phyloP scores from a whole-genome alignment of 129 eudicot genomes.

The Scalesia atractyloides region DNA sequence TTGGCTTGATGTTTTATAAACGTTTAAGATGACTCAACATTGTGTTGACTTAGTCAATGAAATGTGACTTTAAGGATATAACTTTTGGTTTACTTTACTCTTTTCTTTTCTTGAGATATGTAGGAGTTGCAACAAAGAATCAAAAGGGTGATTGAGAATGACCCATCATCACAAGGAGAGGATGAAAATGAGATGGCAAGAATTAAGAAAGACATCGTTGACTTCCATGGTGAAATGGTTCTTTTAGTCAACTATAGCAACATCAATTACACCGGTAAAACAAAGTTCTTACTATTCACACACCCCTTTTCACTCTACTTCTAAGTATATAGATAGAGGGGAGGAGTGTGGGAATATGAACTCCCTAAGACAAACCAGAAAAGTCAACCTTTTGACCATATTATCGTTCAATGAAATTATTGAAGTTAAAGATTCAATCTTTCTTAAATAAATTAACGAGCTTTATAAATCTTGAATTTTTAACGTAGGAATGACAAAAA shows the following conservation, averaged over 20 bases:
- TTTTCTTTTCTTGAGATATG: conserved; percentile 6
- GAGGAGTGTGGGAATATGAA: too few relatives aligned
- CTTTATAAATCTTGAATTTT: background rate
- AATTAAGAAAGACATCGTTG: conserved; percentile 72
- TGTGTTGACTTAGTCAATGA: conserved; percentile 19
- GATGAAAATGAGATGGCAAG: conserved; percentile 60
- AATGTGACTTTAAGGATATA: background rate
- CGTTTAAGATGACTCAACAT: background rate
- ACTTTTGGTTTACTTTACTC: background rate
- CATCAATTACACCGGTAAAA: conserved; percentile 81
- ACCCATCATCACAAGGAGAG: conserved; percentile 42
- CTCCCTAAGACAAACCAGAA: too few relatives aligned
- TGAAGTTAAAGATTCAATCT: background rate
- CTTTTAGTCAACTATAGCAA: conserved; percentile 81
- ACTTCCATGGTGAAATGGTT: conserved; percentile 98
- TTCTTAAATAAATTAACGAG: background rate
- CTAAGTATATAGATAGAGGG: too few relatives aligned
- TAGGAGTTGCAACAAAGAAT: conserved; percentile 81
- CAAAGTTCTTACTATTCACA: too few relatives aligned
- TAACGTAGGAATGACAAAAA: conserved; percentile 73
- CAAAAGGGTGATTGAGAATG: conserved; percentile 49
- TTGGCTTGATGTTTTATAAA: background rate
- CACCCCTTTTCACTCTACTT: too few relatives aligned
- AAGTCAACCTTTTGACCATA: conserved; percentile 7
- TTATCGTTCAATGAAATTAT: background rate